These are phyloP conservation scores for Solidago caesia DNA, from an alignment of 129 eudicot genomes.

Conservation along the genomic window DNA sequence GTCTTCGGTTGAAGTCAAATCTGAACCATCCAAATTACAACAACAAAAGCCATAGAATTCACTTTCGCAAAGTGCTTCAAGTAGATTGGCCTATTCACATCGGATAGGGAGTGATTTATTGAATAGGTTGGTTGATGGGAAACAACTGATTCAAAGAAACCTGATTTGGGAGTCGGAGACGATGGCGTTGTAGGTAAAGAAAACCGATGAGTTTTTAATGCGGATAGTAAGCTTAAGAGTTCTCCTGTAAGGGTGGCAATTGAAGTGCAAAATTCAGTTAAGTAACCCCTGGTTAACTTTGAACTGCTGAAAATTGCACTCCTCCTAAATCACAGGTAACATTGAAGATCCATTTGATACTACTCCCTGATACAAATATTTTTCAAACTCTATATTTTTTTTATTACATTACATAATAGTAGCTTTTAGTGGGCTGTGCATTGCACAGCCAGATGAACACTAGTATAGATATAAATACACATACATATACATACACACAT, in stretches of 20 bases:
- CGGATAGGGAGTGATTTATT: slow-evolving; percentile 35
- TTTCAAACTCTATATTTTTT: too few species aligned
- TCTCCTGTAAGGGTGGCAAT: slow-evolving; percentile 31
- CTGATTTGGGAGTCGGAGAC: slow-evolving; percentile 24
- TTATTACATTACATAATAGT: too few species aligned
- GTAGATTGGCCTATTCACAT: slow-evolving; percentile 39
- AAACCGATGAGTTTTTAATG: slow-evolving; percentile 39
- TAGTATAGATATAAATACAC: too few species aligned
- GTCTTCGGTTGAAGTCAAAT: slow-evolving; percentile 42
- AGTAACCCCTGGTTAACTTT: slow-evolving; percentile 40
- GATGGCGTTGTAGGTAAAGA: slow-evolving; percentile 47
- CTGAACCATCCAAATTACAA: slow-evolving; percentile 28
- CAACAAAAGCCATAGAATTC: slow-evolving; percentile 36
- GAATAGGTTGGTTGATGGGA: slow-evolving; percentile 35
- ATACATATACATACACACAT: too few species aligned
- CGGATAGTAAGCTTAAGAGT: slow-evolving; percentile 33
- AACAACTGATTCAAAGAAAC: slow-evolving; percentile 23
- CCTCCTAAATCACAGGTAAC: slow-evolving; percentile 56
- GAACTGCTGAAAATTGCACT: slow-evolving; percentile 39
- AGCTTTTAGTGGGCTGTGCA: too few species aligned
- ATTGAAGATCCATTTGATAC: slow-evolving; percentile 40
- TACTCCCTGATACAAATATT: too few species aligned
- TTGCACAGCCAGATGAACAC: too few species aligned
- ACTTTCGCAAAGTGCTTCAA: slow-evolving; percentile 45
- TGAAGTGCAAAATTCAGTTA: slow-evolving; percentile 28